Conservation (phyloP, 345 rosid genomes). For the Cardiospermum halicacabum region DNA sequence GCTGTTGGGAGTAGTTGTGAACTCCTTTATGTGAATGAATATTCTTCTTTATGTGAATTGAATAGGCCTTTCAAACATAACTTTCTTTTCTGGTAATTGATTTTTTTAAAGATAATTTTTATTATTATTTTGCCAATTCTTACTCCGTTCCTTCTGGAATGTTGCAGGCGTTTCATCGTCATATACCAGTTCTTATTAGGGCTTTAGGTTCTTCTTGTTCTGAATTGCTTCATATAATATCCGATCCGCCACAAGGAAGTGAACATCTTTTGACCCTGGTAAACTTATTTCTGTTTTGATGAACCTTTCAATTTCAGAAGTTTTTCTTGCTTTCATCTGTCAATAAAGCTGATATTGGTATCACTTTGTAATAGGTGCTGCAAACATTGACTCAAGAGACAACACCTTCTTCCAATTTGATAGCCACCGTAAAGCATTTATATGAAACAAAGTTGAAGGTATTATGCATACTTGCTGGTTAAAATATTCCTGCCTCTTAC, state of each 20-base stretch:
- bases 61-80: too few relatives aligned
- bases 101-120: too few relatives aligned
- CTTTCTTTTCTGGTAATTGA: neutral
- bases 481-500: neutral
- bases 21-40: conserved; percentile 5
- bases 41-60: too few relatives aligned
- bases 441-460: conserved; percentile 97
- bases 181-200: conserved; percentile 76
- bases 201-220: conserved; percentile 77
- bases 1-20: neutral
- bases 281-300: conserved; percentile 18
- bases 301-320: conserved; percentile 11
- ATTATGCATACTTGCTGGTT: conserved; percentile 12
- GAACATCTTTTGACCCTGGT: conserved; percentile 92
- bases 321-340: conserved; percentile 17
- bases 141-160: neutral
- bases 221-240: conserved; percentile 72
- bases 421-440: conserved; percentile 82
- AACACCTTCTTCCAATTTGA: conserved; percentile 66
- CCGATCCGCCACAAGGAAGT: conserved; percentile 97
- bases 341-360: conserved; percentile 23
- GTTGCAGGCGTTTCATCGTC: conserved; percentile 87
- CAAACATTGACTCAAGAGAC: conserved; percentile 87
- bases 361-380: conserved; percentile 56
- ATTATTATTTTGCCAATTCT: neutral